These are phyloP conservation scores for Seminavis robusta DNA, from an alignment of 108 stramenopile species.

Conservation along the genomic window DNA sequence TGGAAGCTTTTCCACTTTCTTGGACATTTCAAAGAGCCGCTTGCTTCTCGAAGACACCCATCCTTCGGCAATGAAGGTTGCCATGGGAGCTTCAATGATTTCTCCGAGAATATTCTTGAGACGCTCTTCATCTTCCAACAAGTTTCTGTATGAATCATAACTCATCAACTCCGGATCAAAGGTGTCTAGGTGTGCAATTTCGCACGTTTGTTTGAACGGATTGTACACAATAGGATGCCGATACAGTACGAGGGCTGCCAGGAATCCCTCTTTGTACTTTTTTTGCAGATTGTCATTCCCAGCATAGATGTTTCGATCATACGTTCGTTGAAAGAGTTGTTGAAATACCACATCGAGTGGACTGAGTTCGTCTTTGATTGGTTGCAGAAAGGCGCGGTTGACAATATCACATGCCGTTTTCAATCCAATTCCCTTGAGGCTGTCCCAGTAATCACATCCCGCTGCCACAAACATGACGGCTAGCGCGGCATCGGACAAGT, in stretches of 20 bases:
- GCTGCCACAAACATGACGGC: slow-evolving; percentile 86
- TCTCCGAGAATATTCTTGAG: no score
- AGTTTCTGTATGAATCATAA: no score
- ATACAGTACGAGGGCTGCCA: slow-evolving; percentile 83
- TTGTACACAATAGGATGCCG: slow-evolving; percentile 87
- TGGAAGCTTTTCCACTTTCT: no score
- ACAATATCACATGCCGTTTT: slow-evolving; percentile 77
- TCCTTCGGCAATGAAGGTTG: no score
- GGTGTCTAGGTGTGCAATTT: no score
- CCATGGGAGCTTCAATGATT: no score
- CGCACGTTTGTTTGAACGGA: slow-evolving; percentile 35
- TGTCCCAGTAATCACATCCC: slow-evolving; percentile 94
- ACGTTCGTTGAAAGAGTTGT: not conserved
- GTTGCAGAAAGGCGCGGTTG: slow-evolving; percentile 24
- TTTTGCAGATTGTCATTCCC: slow-evolving; percentile 34
- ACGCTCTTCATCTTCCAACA: no score
- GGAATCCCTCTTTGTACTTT: slow-evolving; percentile 73
- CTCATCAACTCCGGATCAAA: no score
- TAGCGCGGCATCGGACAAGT: slow-evolving; percentile 87
- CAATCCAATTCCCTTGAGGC: slow-evolving; percentile 85
- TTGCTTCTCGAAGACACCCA: no score
- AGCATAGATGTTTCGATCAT: not conserved
- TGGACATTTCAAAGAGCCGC: no score
- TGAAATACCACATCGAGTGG: slow-evolving; percentile 2
- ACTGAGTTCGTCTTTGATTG: not conserved